phyloP scores from a whole-genome alignment of 2,329 filamentous ascomycete genomes.

The Nigrospora osmanthi region DNA sequence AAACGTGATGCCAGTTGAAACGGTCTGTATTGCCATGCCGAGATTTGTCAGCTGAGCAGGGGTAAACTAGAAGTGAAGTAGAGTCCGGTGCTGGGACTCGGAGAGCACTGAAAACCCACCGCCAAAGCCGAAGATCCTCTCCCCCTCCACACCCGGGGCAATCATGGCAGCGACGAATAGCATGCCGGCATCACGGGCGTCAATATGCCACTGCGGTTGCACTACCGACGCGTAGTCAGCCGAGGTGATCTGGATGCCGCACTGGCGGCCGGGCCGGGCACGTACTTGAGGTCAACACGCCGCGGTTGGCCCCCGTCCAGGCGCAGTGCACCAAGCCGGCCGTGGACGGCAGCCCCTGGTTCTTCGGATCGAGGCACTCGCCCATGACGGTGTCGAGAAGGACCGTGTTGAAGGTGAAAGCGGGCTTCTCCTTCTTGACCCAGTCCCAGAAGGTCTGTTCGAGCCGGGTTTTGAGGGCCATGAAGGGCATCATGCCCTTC shows the following conservation, averaged over 20 bases:
- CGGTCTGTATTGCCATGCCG: constrained; percentile 4
- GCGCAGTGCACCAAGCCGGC: constrained; percentile 22
- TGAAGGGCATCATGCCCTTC: constrained; percentile 18
- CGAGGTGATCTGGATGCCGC: neutral
- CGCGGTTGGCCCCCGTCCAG: constrained; percentile 15
- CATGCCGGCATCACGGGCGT: constrained; percentile 18
- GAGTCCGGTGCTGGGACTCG: no score
- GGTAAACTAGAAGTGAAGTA: no score
- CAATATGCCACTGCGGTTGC: constrained; percentile 21
- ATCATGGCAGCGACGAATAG: constrained; percentile 23
- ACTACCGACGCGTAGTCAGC: constrained; percentile 2
- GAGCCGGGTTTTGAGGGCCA: constrained; percentile 22
- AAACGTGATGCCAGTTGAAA: constrained; percentile 21
- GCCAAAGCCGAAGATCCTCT: constrained; percentile 22
- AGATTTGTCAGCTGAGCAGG: no score
- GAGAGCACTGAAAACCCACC: no score
- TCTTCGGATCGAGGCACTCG: constrained; percentile 15
- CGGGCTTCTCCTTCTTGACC: constrained; percentile 17
- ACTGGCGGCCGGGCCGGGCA: neutral
- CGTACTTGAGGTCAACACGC: constrained; percentile 6
- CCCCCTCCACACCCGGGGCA: constrained; percentile 15
- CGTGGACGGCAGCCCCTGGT: constrained; percentile 21
- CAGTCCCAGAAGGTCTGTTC: constrained; percentile 25
- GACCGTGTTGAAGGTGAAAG: constrained; percentile 21
- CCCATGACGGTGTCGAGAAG: constrained; percentile 23